Base-by-base conservation (phyloP, 2,329 filamentous ascomycete species). In the Aureobasidium sp. region DNA sequence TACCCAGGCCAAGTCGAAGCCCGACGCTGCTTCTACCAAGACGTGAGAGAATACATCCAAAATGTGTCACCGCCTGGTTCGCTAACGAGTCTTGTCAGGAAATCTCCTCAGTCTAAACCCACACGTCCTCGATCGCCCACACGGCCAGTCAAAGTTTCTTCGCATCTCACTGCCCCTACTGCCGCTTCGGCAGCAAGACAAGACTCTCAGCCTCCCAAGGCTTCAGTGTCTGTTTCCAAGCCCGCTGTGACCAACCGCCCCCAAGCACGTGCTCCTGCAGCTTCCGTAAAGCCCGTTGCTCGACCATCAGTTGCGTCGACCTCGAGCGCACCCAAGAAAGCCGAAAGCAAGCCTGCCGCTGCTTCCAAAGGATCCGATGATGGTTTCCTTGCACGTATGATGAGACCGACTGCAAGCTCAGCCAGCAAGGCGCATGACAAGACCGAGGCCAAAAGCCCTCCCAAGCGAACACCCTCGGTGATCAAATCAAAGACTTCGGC, bases 331-430 rank as follows among this genome's bases (percentile, higher is more conserved):
- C 53, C 52, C 52, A 86, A 84, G 72, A 85, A 82, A 66, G 70
- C 78, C 11, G 75, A 75, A 37, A 81, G 63, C 71, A 78, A 72
- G 70, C 78, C 67, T 68, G 81, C 56, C 65, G 79, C 7, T 67
- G 78, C 79, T 64, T 77, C 81, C 29, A 79, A 78, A 50, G 81
- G 82, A 19, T 78, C 88, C 1, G 86, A 90, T 65, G 86, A 89
- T 66, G 75, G 84, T 15, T 92, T 92, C 74, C 76, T 92, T 29
- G 88, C 87, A n/a, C 83, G 89, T 58, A 91, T 92, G 88, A 91
- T 87, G 84, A 80, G 88, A 44, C 89, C 89, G 2, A 92, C 89
- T 0, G 82, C 87, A 48, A 79, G 83, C 49, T 90, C 86, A 5
- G 81, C 86, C 9, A 85, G 80, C 65, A 91, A 90, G 75, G 81